Evolutionary conservation across 257 asterid species (phyloP).

Genomic region (Capsicum chinense): DNA sequence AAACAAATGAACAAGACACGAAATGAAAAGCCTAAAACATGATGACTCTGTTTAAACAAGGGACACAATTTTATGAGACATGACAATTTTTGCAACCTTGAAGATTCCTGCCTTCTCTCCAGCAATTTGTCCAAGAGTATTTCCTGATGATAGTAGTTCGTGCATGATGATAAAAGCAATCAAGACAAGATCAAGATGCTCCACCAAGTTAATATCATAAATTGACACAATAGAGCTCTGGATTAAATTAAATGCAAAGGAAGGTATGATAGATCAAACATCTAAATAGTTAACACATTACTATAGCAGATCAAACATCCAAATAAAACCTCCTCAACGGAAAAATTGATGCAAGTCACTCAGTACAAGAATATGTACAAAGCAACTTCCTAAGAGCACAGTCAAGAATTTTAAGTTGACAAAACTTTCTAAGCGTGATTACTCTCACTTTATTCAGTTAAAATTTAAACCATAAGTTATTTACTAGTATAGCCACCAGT

Average conservation of each 20-base stretch:
- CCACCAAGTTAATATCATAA: constrained; percentile 23
- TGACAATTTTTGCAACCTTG: constrained; percentile 58
- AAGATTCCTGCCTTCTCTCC: constrained; percentile 98
- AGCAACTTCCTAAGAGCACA: neutral
- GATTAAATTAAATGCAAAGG: neutral
- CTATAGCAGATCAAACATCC: neutral
- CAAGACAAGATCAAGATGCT: constrained; percentile 21
- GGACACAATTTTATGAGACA: constrained; percentile 26
- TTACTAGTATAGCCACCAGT: neutral
- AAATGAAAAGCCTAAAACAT: constrained; percentile 24
- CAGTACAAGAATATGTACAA: neutral
- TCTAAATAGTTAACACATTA: neutral
- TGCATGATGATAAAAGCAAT: constrained; percentile 24
- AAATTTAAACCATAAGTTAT: neutral
- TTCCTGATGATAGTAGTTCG: constrained; percentile 57
- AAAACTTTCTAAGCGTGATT: neutral
- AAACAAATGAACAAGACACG: neutral
- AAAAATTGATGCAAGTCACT: neutral
- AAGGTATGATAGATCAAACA: constrained; percentile 22
- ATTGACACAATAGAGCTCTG: neutral
- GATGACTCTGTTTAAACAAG: constrained; percentile 18
- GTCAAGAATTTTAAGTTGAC: neutral
- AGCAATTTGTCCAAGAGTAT: constrained; percentile 95
- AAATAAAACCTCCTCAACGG: neutral
- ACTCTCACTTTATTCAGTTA: neutral